Evolutionary conservation across 148 eudicot species (phyloP), one percentile per base, ranked within the genome.

Genomic region (Rhododendron vialii): DNA sequence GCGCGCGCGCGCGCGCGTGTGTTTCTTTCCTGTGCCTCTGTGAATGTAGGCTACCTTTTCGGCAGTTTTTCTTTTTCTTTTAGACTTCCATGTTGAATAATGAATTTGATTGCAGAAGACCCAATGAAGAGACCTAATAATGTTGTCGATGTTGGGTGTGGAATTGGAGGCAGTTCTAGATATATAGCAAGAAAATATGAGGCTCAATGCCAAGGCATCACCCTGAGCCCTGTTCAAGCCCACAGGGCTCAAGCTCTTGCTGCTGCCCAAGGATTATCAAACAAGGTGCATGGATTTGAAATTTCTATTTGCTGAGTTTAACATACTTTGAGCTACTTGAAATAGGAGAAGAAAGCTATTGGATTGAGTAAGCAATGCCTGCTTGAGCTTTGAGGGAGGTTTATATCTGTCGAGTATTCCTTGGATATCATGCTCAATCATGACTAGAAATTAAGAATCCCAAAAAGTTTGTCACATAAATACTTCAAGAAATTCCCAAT

Each of bases 141-240:
- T 38, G 89, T 94, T 78, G 95, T 96, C 59, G 98, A 96, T 90
- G 94, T 96, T 57, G 98, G 98, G 53, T 96, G 98, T 88, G 98
- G 98, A 61, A 96, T 96, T 61, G 98, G 98, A 63, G 98, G 98
- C 20, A 96, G 98, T 88, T 96, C 98, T 10, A 90, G 98, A 81
- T 96, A 93, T 88, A 82, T 96, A 33, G 95, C 96, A 22, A 91
- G 84, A 73, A 94, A 94, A 87, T 96, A 86, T 81, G 96, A 92
- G 22, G 94, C 96, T 20, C 87, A 84, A 84, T 85, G 92, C 87
- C 91, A 87, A 85, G 98, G 96, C 85, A 94, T 94, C 74, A 94
- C 98, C 38, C 87, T 96, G 84, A 96, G 98, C 88, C 98, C 98
- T 41, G 89, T 93, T 15, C 98, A 96, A 91, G 98, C 93, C 35